phyloP scores from a whole-genome alignment of 1,284 basidiomycete species.

The Malassezia nana region DNA sequence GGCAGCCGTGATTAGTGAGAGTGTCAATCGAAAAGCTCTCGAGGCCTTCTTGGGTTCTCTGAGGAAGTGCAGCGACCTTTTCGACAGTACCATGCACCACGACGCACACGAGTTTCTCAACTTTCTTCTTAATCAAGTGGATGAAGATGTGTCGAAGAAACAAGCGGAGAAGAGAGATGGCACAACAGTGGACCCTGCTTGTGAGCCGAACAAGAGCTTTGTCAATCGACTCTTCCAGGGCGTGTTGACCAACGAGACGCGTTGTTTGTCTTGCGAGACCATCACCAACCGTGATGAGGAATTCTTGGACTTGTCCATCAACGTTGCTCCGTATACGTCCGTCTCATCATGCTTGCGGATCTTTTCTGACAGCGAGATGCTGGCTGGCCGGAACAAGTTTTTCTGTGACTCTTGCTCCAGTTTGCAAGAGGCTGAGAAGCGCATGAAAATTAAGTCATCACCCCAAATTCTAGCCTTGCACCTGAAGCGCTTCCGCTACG shows the following conservation, averaged over 20 bases:
- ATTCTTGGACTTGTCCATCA: slow-evolving; percentile 92
- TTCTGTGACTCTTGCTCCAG: slow-evolving; percentile 95
- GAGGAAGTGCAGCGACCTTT: slow-evolving; percentile 37
- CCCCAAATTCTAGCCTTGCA: slow-evolving; percentile 90
- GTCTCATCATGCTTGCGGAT: slow-evolving; percentile 87
- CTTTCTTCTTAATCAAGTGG: slow-evolving; percentile 80
- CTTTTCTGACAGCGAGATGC: slow-evolving; percentile 95
- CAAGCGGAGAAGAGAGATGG: not conserved
- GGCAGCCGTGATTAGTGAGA: not conserved
- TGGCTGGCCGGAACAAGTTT: slow-evolving; percentile 95
- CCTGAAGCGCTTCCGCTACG: slow-evolving; percentile 94
- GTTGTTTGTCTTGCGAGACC: slow-evolving; percentile 86
- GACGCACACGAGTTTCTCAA: slow-evolving; percentile 96
- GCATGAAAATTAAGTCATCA: slow-evolving; percentile 94
- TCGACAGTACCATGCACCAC: slow-evolving; percentile 53
- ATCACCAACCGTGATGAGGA: slow-evolving; percentile 91
- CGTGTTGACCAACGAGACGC: slow-evolving; percentile 84
- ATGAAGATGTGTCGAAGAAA: slow-evolving; percentile 72
- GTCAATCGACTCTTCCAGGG: slow-evolving; percentile 90
- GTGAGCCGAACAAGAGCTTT: slow-evolving; percentile 57
- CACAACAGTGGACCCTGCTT: slow-evolving; percentile 8
- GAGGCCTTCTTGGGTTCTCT: slow-evolving; percentile 34
- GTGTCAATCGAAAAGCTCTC: slow-evolving; percentile 10
- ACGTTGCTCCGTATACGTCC: slow-evolving; percentile 93
- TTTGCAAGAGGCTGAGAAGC: slow-evolving; percentile 91